Conservation (phyloP, 192 early-diverging fungal genomes). For the Coemansia biformis region DNA sequence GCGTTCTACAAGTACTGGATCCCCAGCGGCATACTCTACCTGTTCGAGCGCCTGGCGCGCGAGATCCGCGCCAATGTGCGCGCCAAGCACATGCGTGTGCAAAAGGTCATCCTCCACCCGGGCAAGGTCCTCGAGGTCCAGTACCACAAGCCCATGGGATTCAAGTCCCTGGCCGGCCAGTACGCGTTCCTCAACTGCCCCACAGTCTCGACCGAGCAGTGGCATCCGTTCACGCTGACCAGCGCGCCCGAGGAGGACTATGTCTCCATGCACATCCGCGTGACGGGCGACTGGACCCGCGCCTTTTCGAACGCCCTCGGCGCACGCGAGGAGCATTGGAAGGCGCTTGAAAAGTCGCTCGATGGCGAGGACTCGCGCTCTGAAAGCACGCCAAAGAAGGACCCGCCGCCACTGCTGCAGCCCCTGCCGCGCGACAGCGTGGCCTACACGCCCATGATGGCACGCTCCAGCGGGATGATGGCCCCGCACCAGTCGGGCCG, state of each 20-base stretch:
- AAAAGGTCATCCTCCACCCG: constrained; percentile 79
- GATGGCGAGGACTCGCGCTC: constrained; percentile 8
- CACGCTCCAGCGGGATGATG: too few relatives aligned
- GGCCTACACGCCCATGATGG: constrained; percentile 32
- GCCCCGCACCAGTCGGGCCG: too few relatives aligned
- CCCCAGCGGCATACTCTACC: constrained; percentile 59
- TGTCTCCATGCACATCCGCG: constrained; percentile 68
- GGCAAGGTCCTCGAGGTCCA: constrained; percentile 78
- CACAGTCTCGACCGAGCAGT: constrained; percentile 64
- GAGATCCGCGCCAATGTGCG: constrained; percentile 61
- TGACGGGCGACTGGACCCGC: constrained; percentile 71
- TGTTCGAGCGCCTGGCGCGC: constrained; percentile 66
- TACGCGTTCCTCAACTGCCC: constrained; percentile 76
- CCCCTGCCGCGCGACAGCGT: constrained; percentile 24
- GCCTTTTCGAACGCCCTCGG: constrained; percentile 63
- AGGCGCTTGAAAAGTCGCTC: constrained; percentile 39
- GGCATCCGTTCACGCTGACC: constrained; percentile 83
- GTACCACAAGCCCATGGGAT: constrained; percentile 60
- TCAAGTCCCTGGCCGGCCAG: constrained; percentile 64
- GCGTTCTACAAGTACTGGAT: constrained; percentile 82
- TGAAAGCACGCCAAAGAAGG: constrained; percentile 6
- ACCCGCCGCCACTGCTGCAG: too few relatives aligned
- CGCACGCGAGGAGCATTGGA: constrained; percentile 60
- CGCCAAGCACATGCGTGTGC: constrained; percentile 57
- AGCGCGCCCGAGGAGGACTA: constrained; percentile 76